Evolutionary conservation across 352 stramenopile genomes (phyloP), one percentile per base, ranked within the genome.

Genomic region (Pythium phragmiticola): DNA sequence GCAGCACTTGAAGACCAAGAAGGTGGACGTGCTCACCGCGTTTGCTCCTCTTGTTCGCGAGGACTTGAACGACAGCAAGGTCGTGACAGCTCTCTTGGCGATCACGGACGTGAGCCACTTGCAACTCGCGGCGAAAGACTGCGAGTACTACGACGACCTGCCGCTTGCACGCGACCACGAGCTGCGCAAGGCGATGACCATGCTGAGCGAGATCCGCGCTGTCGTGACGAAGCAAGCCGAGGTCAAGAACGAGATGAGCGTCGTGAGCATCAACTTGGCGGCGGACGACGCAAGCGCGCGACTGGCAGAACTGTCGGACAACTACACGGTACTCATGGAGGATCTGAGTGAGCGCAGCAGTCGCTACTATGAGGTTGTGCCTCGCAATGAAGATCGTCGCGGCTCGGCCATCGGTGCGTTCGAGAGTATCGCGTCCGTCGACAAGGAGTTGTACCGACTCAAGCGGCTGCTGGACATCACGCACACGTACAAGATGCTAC

Each of bases 351-450:
- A 90, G 43, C 77, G 74, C 57, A 88, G 78, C 49, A 90, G 80
- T 34, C 78, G 84, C 16, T 92, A 92, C 63, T 90, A 89, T 60
- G 84, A 92, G 60, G 68, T 90, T 8, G 89, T 92, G 72, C 81
- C 84, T 17, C 84, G 77, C 33, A 78, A 87, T 55, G 84, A 92
- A 67, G 75, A 89, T 19, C 69, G 61, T 36, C 78, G 85, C 19
- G 78, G 73, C 4, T 69, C 72, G 11, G 74, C 80, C 28, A 89
- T 92, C 54, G 71, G 77, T 28, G 78, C 75, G 11, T 92, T 92
- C 34, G 74, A 89, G 60, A 71, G 64, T 9, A 53, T 86, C 4
- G 48, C 57, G n/a, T 72, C 80, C 23, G 84, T 92, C 16, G 84
- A 92, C 43, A 66, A 62, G 5, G 84, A 92, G 58, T 88, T 92